Conservation (phyloP, 306 rosid species). For the Hippophae gyantsensis region DNA sequence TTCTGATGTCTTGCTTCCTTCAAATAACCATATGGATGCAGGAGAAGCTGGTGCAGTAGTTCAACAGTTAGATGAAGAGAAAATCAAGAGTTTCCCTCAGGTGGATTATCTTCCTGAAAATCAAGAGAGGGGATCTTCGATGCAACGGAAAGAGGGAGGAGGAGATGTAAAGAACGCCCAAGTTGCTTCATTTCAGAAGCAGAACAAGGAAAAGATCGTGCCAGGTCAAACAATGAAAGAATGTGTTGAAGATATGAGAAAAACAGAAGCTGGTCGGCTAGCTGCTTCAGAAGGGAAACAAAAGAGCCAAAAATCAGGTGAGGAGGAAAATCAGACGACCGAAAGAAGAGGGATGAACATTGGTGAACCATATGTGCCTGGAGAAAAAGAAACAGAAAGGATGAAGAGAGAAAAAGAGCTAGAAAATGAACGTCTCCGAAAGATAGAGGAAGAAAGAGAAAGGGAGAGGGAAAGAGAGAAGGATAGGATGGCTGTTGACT, state of each 20-base stretch:
- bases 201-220: slow-evolving; percentile 20
- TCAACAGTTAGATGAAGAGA: slow-evolving; percentile 23
- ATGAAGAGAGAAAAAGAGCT: slow-evolving; percentile 47
- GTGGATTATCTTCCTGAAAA: slow-evolving; percentile 29
- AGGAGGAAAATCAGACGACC: slow-evolving; percentile 27
- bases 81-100: slow-evolving; percentile 24
- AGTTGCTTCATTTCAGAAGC: slow-evolving; percentile 22
- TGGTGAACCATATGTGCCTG: slow-evolving; percentile 24
- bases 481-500: slow-evolving; percentile 77
- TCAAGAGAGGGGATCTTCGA: slow-evolving; percentile 33
- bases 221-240: slow-evolving; percentile 26
- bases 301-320: slow-evolving; percentile 30
- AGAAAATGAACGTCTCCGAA: slow-evolving; percentile 61
- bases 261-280: slow-evolving; percentile 25
- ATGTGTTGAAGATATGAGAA: slow-evolving; percentile 27
- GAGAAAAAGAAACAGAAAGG: slow-evolving; percentile 52
- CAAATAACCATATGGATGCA: slow-evolving; percentile 24
- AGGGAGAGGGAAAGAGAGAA: slow-evolving; percentile 97
- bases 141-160: slow-evolving; percentile 35
- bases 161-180: slow-evolving; percentile 25
- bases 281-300: slow-evolving; percentile 26
- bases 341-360: slow-evolving; percentile 40
- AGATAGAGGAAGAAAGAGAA: slow-evolving; percentile 77
- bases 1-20: slow-evolving; percentile 15
- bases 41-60: slow-evolving; percentile 29